Evolutionary conservation across 805 yeast genomes (phyloP).

Genomic region (Ogataea paradorogensis): DNA sequence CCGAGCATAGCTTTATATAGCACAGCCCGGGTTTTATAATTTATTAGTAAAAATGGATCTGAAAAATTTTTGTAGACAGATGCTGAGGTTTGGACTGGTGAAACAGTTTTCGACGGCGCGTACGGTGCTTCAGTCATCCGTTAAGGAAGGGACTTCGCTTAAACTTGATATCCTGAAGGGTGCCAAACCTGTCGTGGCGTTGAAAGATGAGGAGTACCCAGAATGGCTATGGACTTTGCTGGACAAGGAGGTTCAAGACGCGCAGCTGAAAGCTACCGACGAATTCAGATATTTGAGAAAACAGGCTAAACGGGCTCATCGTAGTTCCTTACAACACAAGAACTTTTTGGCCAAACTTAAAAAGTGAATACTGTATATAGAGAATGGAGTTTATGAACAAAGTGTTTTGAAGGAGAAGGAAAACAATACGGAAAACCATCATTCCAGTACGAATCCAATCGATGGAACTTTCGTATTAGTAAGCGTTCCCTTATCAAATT

Average conservation of each 20-base stretch:
- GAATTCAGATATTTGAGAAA: constrained; percentile 69
- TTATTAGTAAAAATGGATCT: not conserved
- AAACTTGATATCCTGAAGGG: constrained; percentile 71
- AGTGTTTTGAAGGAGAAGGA: too few species aligned
- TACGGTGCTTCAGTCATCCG: constrained; percentile 40
- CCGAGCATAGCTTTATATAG: constrained; percentile 15
- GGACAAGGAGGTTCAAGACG: constrained; percentile 61
- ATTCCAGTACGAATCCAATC: too few species aligned
- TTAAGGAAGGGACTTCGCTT: constrained; percentile 70
- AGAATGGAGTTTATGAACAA: too few species aligned
- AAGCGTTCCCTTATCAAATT: too few species aligned
- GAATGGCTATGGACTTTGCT: constrained; percentile 90
- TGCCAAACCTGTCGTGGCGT: constrained; percentile 86
- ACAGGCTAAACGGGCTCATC: constrained; percentile 64
- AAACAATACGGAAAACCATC: too few species aligned
- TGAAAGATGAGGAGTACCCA: constrained; percentile 87
- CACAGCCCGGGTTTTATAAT: constrained; percentile 4
- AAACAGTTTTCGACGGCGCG: constrained; percentile 24
- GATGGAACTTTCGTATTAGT: too few species aligned
- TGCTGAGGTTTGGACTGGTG: constrained; percentile 4
- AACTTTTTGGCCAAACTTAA: constrained; percentile 68
- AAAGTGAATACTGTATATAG: constrained; percentile 8
- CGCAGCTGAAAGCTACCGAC: constrained; percentile 48
- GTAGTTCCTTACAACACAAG: constrained; percentile 67
- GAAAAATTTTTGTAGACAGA: constrained; percentile 5